Evolutionary conservation across 257 asterid genomes (phyloP), one percentile per base, ranked within the genome.

Genomic region (Solanum clarkiae): DNA sequence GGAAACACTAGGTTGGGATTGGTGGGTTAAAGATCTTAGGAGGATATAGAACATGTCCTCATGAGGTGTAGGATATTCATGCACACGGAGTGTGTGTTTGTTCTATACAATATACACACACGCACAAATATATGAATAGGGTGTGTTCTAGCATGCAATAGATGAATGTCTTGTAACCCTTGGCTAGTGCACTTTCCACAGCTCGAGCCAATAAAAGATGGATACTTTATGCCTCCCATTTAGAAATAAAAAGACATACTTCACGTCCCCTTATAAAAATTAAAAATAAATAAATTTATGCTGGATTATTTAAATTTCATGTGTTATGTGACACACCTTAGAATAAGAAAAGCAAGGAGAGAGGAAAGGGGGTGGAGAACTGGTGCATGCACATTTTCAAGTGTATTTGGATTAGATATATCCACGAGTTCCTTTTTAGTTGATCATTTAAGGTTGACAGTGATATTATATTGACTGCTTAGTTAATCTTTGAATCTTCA

Each of bases 401-500:
- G 56, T 72, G 36, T 44, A n/a, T 72, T 44, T 72, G 80, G 57
- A 72, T 72, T 44, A 72, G 56, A 45, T 45, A 62, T 22, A n/a
- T 62, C 40, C 29, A 18, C 63, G 7, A 59, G 66, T 70, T 70
- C 42, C 80, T 40, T 42, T 70, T 70, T 70, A 40, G 29, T 70
- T 70, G 80, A 70, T 70, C 80, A n/a, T 45, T 72, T 72, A 72
- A 44, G 36, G 57, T 72, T 72, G 36, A 72, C 18, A 44, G 11
- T 72, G 80, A 44, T 72, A 56, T 72, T 72, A 20, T 59, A 36
- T 36, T 45, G 54, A 72, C 36, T 72, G 57, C 80, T 72, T 72
- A 45, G 56, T 72, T n/a, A 55, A 56, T 47, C 32, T 24, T 59
- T 26, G 32, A 54, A 86, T 80, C 82, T 87, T 91, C 62, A 80